A percentile compares a stretch with the other conserved stretches of the same genome.
phyloP scores from a whole-genome alignment of 805 yeast species.

The Grigorovia transvaalensis region DNA sequence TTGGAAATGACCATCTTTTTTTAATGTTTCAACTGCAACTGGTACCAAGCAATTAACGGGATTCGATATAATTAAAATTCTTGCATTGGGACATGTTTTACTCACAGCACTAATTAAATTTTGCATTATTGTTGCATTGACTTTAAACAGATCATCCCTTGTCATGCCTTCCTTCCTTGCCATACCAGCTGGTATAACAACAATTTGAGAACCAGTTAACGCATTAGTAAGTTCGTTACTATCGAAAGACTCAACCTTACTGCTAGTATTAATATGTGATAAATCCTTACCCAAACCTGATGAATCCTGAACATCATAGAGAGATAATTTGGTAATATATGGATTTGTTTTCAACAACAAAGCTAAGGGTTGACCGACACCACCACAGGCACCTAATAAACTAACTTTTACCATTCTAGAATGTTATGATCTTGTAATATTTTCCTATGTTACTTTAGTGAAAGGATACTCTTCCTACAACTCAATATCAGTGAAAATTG shows the following conservation, averaged over 20 bases:
- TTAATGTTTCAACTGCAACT: conserved; percentile 69
- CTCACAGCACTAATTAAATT: conserved; percentile 65
- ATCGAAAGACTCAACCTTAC: conserved; percentile 56
- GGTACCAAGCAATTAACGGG: conserved; percentile 83
- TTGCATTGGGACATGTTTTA: conserved; percentile 52
- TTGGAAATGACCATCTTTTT: conserved; percentile 60
- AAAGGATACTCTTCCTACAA: no score
- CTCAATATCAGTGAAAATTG: no score
- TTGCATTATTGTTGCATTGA: conserved; percentile 74
- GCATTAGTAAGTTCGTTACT: conserved; percentile 60
- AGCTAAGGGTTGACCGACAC: conserved; percentile 67
- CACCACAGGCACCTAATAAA: conserved; percentile 79
- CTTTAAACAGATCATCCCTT: conserved; percentile 74
- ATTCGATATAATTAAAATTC: conserved; percentile 59
- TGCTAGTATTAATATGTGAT: conserved; percentile 68
- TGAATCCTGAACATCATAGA: conserved; percentile 66
- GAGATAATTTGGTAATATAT: conserved; percentile 55
- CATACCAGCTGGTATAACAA: conserved; percentile 83
- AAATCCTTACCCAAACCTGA: conserved; percentile 77
- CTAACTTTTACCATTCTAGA: conserved; percentile 43
- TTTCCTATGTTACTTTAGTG: no score
- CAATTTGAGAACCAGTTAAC: conserved; percentile 69
- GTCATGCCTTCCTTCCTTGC: conserved; percentile 89
- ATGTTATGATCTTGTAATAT: not conserved
- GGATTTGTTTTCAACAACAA: conserved; percentile 61